A percentile compares a stretch with the other conserved stretches of the same genome.
Conservation (phyloP, 1,284 basidiomycete genomes). For the Ceratobasidium sp. region DNA sequence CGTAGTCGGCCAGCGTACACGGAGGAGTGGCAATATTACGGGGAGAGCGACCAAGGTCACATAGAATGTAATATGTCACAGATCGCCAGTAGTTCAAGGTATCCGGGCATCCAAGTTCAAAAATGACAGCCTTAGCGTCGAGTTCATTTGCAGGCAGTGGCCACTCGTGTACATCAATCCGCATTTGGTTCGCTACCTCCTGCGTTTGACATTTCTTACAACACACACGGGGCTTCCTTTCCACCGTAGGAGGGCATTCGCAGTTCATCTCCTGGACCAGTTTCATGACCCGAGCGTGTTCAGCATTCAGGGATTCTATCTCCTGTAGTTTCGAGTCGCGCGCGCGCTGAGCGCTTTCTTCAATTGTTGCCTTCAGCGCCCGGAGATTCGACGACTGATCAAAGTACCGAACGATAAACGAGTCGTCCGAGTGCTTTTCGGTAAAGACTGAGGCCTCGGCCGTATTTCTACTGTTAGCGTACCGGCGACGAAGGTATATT, state of each 20-base stretch:
- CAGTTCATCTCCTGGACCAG: background rate
- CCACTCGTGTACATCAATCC: slow-evolving; percentile 64
- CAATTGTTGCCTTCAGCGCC: background rate
- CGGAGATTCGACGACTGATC: background rate
- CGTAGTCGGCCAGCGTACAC: background rate
- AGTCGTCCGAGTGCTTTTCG: background rate
- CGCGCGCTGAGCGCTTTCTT: background rate
- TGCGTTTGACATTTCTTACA: slow-evolving; percentile 59
- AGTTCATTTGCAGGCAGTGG: slow-evolving; percentile 59
- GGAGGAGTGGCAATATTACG: background rate
- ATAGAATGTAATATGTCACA: slow-evolving; percentile 58
- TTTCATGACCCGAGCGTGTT: background rate
- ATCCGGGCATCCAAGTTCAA: slow-evolving; percentile 63
- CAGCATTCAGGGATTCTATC: background rate
- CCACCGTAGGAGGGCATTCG: background rate
- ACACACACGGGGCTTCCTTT: too few relatives aligned
- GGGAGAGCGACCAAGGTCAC: background rate
- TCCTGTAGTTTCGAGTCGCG: background rate
- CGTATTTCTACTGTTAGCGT: slow-evolving; percentile 24
- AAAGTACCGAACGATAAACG: background rate
- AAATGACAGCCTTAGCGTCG: slow-evolving; percentile 58
- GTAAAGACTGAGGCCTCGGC: background rate
- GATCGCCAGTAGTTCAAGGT: slow-evolving; percentile 63
- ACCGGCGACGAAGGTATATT: slow-evolving; percentile 56
- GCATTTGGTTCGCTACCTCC: slow-evolving; percentile 51